Evolutionary conservation across 2,329 filamentous ascomycete species (phyloP).

Genomic region (Emmonsiellopsis sp.): DNA sequence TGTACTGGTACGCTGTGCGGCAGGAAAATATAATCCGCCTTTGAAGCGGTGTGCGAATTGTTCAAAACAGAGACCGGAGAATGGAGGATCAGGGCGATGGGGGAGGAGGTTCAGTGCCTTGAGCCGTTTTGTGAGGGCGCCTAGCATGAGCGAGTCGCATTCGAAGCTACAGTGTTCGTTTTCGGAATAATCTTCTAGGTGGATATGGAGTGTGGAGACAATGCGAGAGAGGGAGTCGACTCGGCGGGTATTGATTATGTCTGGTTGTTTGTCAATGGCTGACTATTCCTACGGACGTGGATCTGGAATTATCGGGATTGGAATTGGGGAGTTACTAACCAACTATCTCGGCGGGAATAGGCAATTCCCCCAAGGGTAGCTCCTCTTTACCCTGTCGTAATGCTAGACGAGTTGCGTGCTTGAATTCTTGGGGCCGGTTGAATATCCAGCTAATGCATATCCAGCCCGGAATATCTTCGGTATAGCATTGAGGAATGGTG

Average conservation of each 20-base stretch:
- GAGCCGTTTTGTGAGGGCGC: constrained; percentile 11
- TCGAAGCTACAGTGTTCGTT: constrained; percentile 15
- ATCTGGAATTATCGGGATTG: not conserved
- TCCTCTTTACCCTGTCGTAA: constrained; percentile 10
- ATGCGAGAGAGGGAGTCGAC: constrained; percentile 8
- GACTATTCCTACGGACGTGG: not conserved
- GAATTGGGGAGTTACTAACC: constrained; percentile 5
- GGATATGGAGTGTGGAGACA: constrained; percentile 9
- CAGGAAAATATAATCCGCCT: constrained; percentile 13
- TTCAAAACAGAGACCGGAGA: constrained; percentile 11
- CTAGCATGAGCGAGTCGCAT: constrained; percentile 13
- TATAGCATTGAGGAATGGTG: constrained; percentile 9
- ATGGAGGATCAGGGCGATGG: constrained; percentile 10
- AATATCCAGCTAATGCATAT: constrained; percentile 14
- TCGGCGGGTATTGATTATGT: constrained; percentile 11
- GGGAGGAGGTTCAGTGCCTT: constrained; percentile 10
- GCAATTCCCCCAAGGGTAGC: constrained; percentile 7
- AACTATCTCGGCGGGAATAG: constrained; percentile 11
- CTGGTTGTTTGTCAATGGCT: not conserved
- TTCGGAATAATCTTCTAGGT: constrained; percentile 11
- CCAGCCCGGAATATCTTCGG: constrained; percentile 11
- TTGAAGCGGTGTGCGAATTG: constrained; percentile 12
- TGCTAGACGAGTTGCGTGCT: constrained; percentile 9
- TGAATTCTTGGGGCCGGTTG: constrained; percentile 10
- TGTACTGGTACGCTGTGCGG: constrained; percentile 12